Evolutionary conservation across 805 yeast genomes (phyloP).

Genomic region (Wickerhamomyces strasburgensis): DNA sequence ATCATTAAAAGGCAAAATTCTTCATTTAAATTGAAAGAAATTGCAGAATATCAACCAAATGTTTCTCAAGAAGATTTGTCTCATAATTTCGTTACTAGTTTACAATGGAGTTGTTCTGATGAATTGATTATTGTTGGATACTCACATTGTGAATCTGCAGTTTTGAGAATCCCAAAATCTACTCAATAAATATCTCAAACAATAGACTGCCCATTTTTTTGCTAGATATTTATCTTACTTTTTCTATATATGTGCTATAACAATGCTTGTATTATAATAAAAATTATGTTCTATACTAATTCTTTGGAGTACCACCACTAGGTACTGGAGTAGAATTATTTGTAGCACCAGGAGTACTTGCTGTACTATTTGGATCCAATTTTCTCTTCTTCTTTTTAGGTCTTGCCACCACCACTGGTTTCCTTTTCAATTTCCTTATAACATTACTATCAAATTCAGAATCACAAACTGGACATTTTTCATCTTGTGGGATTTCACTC

Average conservation of each 20-base stretch:
- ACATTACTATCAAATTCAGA: conserved; percentile 67
- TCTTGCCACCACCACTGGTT: conserved; percentile 47
- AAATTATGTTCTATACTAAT: too few relatives aligned
- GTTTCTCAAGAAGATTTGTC: conserved; percentile 9
- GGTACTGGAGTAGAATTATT: too few relatives aligned
- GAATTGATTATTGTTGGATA: conserved; percentile 28
- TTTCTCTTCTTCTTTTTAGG: conserved; percentile 33
- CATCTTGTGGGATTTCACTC: conserved; percentile 61
- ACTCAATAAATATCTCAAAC: too few relatives aligned
- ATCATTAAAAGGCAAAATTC: conserved; percentile 19
- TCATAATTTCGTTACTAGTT: conserved; percentile 27
- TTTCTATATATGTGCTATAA: too few relatives aligned
- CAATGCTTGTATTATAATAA: too few relatives aligned
- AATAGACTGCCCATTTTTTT: too few relatives aligned
- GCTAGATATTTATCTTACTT: too few relatives aligned
- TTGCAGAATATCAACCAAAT: conserved; percentile 25
- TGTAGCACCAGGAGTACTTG: conserved; percentile 1
- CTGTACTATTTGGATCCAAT: conserved; percentile 16
- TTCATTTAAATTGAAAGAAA: conserved; percentile 10
- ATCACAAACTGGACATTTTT: conserved; percentile 82
- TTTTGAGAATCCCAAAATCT: too few relatives aligned
- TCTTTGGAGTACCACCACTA: too few relatives aligned
- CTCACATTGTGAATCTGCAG: conserved; percentile 26
- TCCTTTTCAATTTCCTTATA: conserved; percentile 50
- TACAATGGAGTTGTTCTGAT: conserved; percentile 31